Conservation (phyloP, 2,329 filamentous ascomycete genomes). For the Cryphonectria radicalis region DNA sequence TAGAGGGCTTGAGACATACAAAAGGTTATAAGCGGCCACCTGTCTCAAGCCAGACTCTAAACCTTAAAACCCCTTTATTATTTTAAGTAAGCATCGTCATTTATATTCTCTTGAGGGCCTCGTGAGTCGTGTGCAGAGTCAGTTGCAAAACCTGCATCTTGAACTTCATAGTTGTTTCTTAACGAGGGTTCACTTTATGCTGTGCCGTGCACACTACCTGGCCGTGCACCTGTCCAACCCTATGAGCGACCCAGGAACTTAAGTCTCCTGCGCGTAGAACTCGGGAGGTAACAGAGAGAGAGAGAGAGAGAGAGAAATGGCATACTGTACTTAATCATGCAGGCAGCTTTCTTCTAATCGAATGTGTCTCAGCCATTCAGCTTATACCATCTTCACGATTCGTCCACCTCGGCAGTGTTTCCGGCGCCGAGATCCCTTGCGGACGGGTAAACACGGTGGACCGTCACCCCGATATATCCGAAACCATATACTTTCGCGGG, state of each 20-base stretch:
- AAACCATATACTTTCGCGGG: background rate
- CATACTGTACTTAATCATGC: no score
- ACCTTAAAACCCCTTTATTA: background rate
- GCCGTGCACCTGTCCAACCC: no score
- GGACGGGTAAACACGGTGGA: background rate
- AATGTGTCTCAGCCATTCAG: no score
- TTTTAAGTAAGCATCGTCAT: background rate
- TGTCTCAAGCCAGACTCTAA: background rate
- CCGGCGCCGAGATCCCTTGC: background rate
- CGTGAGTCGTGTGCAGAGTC: background rate
- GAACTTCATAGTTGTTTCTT: background rate
- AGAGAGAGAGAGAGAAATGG: no score
- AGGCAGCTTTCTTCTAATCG: no score
- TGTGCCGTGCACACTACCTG: no score
- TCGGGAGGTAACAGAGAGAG: no score
- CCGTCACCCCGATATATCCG: background rate
- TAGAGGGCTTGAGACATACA: background rate
- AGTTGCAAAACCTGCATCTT: background rate
- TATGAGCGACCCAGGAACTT: no score
- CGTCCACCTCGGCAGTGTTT: background rate
- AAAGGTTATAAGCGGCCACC: background rate
- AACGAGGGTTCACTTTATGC: no score
- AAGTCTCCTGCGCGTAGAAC: no score
- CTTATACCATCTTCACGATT: background rate
- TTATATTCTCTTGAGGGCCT: background rate